Conservation (phyloP, 768 basidiomycete genomes). For the Boletus edulis region DNA sequence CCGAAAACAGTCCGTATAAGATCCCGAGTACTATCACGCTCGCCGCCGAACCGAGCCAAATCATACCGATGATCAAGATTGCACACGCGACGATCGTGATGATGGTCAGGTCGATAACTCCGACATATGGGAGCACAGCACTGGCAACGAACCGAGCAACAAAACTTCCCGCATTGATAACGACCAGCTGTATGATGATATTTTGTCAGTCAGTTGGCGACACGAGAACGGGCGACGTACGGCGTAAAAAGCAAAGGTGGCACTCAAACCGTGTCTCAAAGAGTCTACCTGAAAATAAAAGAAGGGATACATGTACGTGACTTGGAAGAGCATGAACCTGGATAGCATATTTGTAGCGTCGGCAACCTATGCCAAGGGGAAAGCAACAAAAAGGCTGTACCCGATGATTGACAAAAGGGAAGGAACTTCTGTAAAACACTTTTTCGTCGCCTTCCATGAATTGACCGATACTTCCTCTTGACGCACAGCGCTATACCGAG, state of each 20-base stretch:
- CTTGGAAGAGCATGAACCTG: conserved; percentile 31
- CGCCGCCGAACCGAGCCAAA: conserved; percentile 38
- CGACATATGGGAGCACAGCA: conserved; percentile 37
- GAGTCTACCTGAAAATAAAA: conserved; percentile 61
- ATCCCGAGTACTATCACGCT: conserved; percentile 42
- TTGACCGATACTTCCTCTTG: not conserved
- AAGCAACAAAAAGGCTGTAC: not conserved
- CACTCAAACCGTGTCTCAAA: conserved; percentile 44
- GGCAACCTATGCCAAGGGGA: not conserved
- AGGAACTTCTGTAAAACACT: conserved; percentile 23
- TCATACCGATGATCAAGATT: conserved; percentile 43
- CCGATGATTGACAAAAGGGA: conserved; percentile 27
- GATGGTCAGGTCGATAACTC: conserved; percentile 44
- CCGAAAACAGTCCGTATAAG: conserved; percentile 50
- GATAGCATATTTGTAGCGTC: not conserved
- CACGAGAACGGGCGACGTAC: conserved; percentile 27
- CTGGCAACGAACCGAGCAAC: conserved; percentile 47
- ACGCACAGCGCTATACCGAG: conserved; percentile 24
- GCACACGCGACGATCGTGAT: conserved; percentile 33
- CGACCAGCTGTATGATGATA: conserved; percentile 38
- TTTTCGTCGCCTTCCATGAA: conserved; percentile 18
- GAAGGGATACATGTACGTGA: conserved; percentile 47
- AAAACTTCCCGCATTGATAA: conserved; percentile 50
- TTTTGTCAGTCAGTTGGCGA: not conserved
- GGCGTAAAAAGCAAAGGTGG: conserved; percentile 52